Conservation (phyloP, 2,329 filamentous ascomycete species). For the Penicillium janthinellum region DNA sequence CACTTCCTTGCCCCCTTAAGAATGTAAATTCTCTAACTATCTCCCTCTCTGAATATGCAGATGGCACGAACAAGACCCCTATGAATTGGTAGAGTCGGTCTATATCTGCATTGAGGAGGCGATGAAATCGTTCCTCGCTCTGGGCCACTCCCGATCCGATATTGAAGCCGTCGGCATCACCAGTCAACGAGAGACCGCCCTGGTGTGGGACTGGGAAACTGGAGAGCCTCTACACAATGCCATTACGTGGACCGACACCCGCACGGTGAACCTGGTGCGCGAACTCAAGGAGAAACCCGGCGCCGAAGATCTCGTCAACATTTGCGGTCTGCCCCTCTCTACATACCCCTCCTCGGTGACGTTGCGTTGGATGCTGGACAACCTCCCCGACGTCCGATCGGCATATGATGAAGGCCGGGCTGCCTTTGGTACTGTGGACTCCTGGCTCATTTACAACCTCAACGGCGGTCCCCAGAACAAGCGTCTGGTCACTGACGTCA, state of each 20-base stretch:
- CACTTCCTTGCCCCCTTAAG: neutral
- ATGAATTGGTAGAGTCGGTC: constrained; percentile 73
- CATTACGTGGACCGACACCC: constrained; percentile 87
- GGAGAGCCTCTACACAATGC: constrained; percentile 81
- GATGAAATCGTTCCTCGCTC: constrained; percentile 68
- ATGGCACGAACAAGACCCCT: constrained; percentile 88
- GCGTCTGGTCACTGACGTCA: constrained; percentile 79
- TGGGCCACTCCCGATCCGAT: constrained; percentile 66
- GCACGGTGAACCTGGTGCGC: constrained; percentile 73
- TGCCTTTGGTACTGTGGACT: constrained; percentile 84
- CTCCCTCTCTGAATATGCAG: constrained; percentile 45
- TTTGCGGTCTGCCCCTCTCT: constrained; percentile 80
- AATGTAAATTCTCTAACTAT: constrained; percentile 4
- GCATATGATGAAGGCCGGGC: constrained; percentile 76
- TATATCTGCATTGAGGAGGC: constrained; percentile 78
- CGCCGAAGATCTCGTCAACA: constrained; percentile 67
- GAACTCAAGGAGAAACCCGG: constrained; percentile 70
- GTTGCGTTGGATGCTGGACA: constrained; percentile 76
- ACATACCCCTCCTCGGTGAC: constrained; percentile 89
- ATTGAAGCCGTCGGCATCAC: constrained; percentile 82
- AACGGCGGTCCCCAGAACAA: constrained; percentile 69
- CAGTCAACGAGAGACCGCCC: constrained; percentile 85
- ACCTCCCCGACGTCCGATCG: constrained; percentile 67
- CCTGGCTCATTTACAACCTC: constrained; percentile 83
- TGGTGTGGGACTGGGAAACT: constrained; percentile 80